phyloP scores from a whole-genome alignment of 108 stramenopile genomes.

The Chaetoceros tenuissimus region DNA sequence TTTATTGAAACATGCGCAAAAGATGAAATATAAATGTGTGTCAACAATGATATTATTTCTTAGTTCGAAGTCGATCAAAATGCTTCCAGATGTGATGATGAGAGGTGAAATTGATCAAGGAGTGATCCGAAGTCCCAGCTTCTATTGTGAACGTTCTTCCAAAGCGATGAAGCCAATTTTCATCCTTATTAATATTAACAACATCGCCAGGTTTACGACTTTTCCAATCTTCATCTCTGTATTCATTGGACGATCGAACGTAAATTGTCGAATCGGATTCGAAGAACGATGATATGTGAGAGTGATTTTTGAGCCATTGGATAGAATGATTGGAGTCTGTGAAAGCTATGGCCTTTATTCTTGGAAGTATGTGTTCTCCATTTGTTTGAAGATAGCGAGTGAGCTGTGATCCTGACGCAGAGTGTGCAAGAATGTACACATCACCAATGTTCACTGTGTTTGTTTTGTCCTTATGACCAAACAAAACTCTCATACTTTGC shows the following conservation, averaged over 20 bases:
- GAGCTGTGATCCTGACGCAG: slow-evolving; percentile 60
- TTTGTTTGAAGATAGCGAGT: slow-evolving; percentile 30
- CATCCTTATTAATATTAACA: slow-evolving; percentile 42
- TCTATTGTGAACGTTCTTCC: slow-evolving; percentile 54
- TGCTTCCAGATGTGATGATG: slow-evolving; percentile 60
- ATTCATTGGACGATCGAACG: slow-evolving; percentile 30
- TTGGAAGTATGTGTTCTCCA: neutral
- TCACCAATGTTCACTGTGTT: neutral
- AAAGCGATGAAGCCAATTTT: slow-evolving; percentile 72
- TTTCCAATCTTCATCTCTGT: slow-evolving; percentile 18
- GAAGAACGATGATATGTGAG: slow-evolving; percentile 18
- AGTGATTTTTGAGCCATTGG: slow-evolving; percentile 58
- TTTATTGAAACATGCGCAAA: too few relatives aligned
- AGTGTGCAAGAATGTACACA: slow-evolving; percentile 63
- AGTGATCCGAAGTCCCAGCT: slow-evolving; percentile 75
- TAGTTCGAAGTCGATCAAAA: too few relatives aligned
- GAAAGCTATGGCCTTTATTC: slow-evolving; percentile 65
- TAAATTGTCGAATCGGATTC: slow-evolving; percentile 32
- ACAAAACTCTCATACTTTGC: slow-evolving; percentile 34
- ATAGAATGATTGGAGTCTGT: slow-evolving; percentile 83
- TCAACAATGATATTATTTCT: too few relatives aligned
- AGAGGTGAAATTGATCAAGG: slow-evolving; percentile 59
- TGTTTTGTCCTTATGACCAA: slow-evolving; percentile 6
- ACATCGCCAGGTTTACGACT: slow-evolving; percentile 15
- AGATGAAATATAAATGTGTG: too few relatives aligned